Conservation (phyloP, 2,329 filamentous ascomycete genomes). For the Xylaria sp. region DNA sequence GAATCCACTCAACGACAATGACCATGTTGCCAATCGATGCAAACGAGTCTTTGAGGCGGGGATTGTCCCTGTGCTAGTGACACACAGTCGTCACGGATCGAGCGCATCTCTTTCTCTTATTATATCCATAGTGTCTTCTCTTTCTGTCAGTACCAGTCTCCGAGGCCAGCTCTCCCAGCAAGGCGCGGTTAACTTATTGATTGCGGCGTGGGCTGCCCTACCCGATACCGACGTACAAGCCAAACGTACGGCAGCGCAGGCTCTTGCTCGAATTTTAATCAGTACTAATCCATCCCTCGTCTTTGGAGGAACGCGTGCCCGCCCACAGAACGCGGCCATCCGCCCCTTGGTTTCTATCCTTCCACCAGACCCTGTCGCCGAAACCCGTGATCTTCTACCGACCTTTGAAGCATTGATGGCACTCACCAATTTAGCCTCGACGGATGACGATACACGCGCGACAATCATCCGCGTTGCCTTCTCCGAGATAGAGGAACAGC, state of each 20-base stretch:
- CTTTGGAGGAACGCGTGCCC: conserved; percentile 80
- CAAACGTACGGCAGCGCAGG: conserved; percentile 76
- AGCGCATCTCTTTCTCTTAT: conserved; percentile 76
- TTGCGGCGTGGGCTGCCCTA: conserved; percentile 75
- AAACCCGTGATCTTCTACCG: conserved; percentile 82
- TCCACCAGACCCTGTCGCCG: conserved; percentile 68
- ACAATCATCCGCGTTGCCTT: conserved; percentile 80
- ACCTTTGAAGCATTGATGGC: conserved; percentile 92
- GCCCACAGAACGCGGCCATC: conserved; percentile 81
- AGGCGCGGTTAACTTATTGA: conserved; percentile 87
- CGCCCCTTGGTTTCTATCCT: conserved; percentile 83
- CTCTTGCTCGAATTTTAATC: conserved; percentile 85
- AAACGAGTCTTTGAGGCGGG: conserved; percentile 81
- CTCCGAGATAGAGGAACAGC: conserved; percentile 81
- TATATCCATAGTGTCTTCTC: conserved; percentile 78
- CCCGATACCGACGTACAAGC: conserved; percentile 60
- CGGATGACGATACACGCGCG: conserved; percentile 73
- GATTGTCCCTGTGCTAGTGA: conserved; percentile 79
- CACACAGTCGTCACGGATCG: conserved; percentile 78
- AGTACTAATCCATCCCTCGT: conserved; percentile 86
- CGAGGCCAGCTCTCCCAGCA: conserved; percentile 89
- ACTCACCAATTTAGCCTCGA: conserved; percentile 90
- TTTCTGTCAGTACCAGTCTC: conserved; percentile 78
- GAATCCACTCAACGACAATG: conserved; percentile 79
- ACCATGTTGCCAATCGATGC: conserved; percentile 80